phyloP scores from a whole-genome alignment of 306 rosid genomes.

The Alnus glutinosa region DNA sequence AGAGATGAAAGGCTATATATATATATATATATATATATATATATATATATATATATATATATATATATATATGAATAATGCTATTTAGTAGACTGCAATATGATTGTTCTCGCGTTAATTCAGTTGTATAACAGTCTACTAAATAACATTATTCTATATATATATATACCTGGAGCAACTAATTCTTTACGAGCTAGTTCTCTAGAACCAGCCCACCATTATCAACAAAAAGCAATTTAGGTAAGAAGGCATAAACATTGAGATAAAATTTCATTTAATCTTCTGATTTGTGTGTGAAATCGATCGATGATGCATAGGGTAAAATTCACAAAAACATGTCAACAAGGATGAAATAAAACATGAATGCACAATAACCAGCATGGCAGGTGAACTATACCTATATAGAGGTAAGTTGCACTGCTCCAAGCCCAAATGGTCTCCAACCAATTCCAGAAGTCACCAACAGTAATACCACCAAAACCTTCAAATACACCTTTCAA shows the following conservation, averaged over 20 bases:
- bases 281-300: slow-evolving; percentile 34
- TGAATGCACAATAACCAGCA: slow-evolving; percentile 83
- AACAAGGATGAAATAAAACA: slow-evolving; percentile 69
- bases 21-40: too few species aligned
- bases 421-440: slow-evolving; percentile 95
- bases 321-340: slow-evolving; percentile 25
- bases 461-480: slow-evolving; percentile 31
- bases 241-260: slow-evolving; percentile 18
- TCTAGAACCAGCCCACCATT: neutral
- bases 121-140: too few species aligned
- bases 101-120: too few species aligned
- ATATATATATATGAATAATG: too few species aligned
- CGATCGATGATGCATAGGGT: slow-evolving; percentile 31
- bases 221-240: neutral
- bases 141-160: too few species aligned
- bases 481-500: slow-evolving; percentile 62
- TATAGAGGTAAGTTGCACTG: slow-evolving; percentile 86
- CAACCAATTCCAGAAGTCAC: slow-evolving; percentile 89
- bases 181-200: neutral
- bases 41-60: neutral
- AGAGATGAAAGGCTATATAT: neutral
- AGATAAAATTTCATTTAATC: slow-evolving; percentile 6
- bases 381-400: slow-evolving; percentile 82
- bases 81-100: too few species aligned
- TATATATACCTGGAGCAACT: neutral